These are phyloP conservation scores for Phytophthora hibernalis DNA, from an alignment of 352 stramenopile species.

Conservation along the genomic window DNA sequence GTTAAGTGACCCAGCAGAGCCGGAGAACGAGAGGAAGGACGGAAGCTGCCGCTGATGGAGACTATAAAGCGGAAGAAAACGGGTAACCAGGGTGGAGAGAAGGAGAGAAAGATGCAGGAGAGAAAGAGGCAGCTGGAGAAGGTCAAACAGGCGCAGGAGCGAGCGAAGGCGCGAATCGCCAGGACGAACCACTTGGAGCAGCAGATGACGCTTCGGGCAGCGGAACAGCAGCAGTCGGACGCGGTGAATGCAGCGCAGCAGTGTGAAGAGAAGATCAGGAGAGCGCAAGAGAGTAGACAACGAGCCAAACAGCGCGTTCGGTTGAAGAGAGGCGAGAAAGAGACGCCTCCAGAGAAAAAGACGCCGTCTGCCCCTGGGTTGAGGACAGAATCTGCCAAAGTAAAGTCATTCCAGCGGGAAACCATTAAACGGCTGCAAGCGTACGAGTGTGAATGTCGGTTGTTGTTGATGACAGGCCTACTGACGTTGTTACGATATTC, in stretches of 20 bases:
- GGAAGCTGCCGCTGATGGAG: conserved; percentile 9
- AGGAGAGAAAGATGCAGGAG: conserved; percentile 15
- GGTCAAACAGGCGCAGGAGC: conserved; percentile 67
- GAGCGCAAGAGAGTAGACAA: conserved; percentile 48
- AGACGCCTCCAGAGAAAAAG: neutral
- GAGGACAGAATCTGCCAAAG: neutral
- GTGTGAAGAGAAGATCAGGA: conserved; percentile 38
- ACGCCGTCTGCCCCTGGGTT: neutral
- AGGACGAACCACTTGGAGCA: conserved; percentile 55
- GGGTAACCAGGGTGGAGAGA: conserved; percentile 4
- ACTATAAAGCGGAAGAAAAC: neutral
- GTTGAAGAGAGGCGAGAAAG: conserved; percentile 32
- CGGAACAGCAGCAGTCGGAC: conserved; percentile 25
- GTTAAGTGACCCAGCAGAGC: neutral
- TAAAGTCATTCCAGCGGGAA: conserved; percentile 19
- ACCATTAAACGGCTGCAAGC: conserved; percentile 10
- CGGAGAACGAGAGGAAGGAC: neutral
- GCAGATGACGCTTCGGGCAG: conserved; percentile 29
- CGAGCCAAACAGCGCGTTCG: conserved; percentile 59
- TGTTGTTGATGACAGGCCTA: neutral
- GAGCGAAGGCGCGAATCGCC: conserved; percentile 53
- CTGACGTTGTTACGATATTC: too few species aligned
- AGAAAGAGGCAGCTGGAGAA: conserved; percentile 44
- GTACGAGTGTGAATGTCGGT: conserved; percentile 7
- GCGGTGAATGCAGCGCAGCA: conserved; percentile 27